Percentiles rank a stretch among this genome's conserved stretches.
These are phyloP conservation scores for Phalaenopsis equestris DNA, from an alignment of 106 monocot species.

Conservation along the genomic window DNA sequence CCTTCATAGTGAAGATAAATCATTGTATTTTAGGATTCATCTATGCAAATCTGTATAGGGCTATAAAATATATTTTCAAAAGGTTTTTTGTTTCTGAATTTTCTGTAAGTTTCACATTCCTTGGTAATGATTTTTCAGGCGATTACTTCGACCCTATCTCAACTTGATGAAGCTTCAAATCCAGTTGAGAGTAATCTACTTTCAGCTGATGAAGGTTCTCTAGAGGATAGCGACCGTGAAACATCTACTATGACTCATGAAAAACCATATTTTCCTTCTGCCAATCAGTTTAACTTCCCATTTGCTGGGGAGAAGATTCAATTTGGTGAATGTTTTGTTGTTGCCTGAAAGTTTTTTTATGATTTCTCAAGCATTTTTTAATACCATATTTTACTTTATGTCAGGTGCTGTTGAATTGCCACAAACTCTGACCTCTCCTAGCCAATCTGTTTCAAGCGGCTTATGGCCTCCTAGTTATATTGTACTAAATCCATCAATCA, in stretches of 20 bases:
- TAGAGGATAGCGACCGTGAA: constrained; percentile 29
- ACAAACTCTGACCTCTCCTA: constrained; percentile 39
- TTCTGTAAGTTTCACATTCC: background rate
- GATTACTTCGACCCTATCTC: constrained; percentile 63
- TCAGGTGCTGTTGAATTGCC: constrained; percentile 77
- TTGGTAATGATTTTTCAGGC: constrained; percentile 29
- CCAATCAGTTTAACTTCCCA: constrained; percentile 56
- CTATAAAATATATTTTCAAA: background rate
- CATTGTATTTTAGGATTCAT: background rate
- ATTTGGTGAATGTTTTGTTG: constrained; percentile 59
- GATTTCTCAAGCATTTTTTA: background rate
- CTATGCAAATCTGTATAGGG: background rate
- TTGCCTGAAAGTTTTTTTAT: background rate
- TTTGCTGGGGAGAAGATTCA: constrained; percentile 87
- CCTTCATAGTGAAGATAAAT: background rate
- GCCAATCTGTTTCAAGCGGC: constrained; percentile 34
- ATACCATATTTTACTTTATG: constrained; percentile 1
- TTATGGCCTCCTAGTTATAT: constrained; percentile 42
- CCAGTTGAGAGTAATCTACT: constrained; percentile 40
- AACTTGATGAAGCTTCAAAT: constrained; percentile 81
- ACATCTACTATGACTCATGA: constrained; percentile 28
- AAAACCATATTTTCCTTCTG: constrained; percentile 35
- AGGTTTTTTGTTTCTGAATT: background rate
- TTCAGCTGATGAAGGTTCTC: constrained; percentile 19
- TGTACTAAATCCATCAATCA: constrained; percentile 28